phyloP scores from a whole-genome alignment of 352 stramenopile species.

The Phytophthora macrochlamydospora region DNA sequence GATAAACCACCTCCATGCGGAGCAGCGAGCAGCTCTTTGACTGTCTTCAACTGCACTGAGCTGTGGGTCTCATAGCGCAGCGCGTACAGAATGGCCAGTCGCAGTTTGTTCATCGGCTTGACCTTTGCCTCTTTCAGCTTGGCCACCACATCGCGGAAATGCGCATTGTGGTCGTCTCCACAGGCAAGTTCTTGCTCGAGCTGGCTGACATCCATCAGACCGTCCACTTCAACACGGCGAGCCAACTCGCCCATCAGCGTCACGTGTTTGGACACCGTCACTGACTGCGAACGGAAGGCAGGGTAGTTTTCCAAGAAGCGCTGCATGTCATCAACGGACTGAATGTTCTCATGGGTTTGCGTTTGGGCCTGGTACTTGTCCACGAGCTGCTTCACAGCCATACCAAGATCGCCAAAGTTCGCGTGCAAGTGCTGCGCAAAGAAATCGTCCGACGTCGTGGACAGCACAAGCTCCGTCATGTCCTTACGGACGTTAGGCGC shows the following conservation, averaged over 20 bases:
- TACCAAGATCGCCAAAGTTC: slow-evolving; percentile 98
- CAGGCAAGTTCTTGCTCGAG: slow-evolving; percentile 95
- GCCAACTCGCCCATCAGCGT: slow-evolving; percentile 98
- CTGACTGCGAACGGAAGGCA: slow-evolving; percentile 94
- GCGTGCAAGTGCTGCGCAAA: slow-evolving; percentile 96
- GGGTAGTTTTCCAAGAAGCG: slow-evolving; percentile 98
- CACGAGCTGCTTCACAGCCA: slow-evolving; percentile 96
- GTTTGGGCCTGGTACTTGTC: slow-evolving; percentile 87
- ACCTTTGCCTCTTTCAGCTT: slow-evolving; percentile 86
- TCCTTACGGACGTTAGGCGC: slow-evolving; percentile 95
- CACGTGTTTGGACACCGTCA: slow-evolving; percentile 99
- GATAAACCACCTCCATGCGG: slow-evolving; percentile 42
- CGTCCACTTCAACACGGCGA: slow-evolving; percentile 96
- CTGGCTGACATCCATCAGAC: slow-evolving; percentile 98
- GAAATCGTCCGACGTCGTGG: slow-evolving; percentile 95
- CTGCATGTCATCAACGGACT: slow-evolving; percentile 98
- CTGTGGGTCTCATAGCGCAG: slow-evolving; percentile 96
- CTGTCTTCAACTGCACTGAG: slow-evolving; percentile 78
- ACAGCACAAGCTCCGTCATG: slow-evolving; percentile 98
- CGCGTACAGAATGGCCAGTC: slow-evolving; percentile 98
- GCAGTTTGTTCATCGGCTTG: slow-evolving; percentile 97
- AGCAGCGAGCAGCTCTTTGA: slow-evolving; percentile 71
- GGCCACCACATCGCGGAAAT: slow-evolving; percentile 82
- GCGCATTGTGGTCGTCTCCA: slow-evolving; percentile 80
- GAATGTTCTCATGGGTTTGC: slow-evolving; percentile 87